Percentiles rank a stretch among this genome's conserved stretches.
These are phyloP conservation scores for Lignosus rhinocerotis DNA, from an alignment of 1,284 basidiomycete species.

Conservation along the genomic window DNA sequence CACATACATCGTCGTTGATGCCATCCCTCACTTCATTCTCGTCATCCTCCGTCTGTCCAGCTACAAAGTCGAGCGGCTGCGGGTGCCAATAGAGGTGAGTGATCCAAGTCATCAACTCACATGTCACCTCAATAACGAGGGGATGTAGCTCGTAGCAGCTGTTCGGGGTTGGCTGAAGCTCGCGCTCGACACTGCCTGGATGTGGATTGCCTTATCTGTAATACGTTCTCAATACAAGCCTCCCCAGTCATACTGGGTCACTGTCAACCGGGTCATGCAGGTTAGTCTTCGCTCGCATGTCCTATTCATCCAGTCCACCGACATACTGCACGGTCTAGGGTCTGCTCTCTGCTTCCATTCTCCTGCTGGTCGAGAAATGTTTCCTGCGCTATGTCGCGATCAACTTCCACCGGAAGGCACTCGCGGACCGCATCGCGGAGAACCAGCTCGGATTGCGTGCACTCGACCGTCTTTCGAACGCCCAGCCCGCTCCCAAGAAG, in stretches of 20 bases:
- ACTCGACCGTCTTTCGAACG: slow-evolving; percentile 69
- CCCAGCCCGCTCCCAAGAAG: slow-evolving; percentile 43
- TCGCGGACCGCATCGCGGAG: slow-evolving; percentile 70
- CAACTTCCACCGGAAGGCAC: slow-evolving; percentile 72
- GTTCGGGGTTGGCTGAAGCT: slow-evolving; percentile 73
- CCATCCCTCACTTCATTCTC: slow-evolving; percentile 58
- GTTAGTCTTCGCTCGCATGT: slow-evolving; percentile 34
- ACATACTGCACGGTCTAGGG: slow-evolving; percentile 40
- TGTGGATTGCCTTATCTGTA: slow-evolving; percentile 69
- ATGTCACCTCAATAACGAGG: neutral
- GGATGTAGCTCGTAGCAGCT: slow-evolving; percentile 60
- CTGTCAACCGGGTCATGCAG: slow-evolving; percentile 71
- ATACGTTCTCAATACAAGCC: slow-evolving; percentile 59
- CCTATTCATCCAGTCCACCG: neutral
- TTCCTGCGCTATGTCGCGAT: slow-evolving; percentile 77
- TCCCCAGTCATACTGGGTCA: slow-evolving; percentile 64
- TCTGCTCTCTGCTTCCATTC: slow-evolving; percentile 60
- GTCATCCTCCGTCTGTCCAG: slow-evolving; percentile 54
- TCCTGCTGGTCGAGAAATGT: slow-evolving; percentile 70
- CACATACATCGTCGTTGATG: slow-evolving; percentile 66
- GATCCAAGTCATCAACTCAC: neutral
- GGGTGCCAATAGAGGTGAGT: slow-evolving; percentile 65
- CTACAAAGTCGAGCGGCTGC: slow-evolving; percentile 62
- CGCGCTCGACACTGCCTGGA: slow-evolving; percentile 62
- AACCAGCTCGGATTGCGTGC: slow-evolving; percentile 69